A percentile compares a stretch with the other conserved stretches of the same genome.
Conservation (phyloP, 176 grass and related monocot genomes). For the Bolboschoenus planiculmis region DNA sequence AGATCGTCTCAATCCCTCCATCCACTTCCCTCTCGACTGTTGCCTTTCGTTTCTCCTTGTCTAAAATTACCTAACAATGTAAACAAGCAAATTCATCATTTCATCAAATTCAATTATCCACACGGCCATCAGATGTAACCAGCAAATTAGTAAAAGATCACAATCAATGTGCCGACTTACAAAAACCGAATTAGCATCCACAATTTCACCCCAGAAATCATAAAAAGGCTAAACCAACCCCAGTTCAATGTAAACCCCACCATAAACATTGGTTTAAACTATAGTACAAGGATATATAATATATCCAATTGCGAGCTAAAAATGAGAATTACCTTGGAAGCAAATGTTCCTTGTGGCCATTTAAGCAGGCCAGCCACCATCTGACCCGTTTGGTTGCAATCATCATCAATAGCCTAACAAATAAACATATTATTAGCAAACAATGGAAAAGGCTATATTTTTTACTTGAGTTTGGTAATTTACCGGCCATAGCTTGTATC, state of each 20-base stretch:
- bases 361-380: slow-evolving; percentile 84
- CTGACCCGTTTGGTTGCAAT: slow-evolving; percentile 97
- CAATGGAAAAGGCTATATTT: background rate
- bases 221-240: background rate
- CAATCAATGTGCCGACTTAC: background rate
- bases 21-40: slow-evolving; percentile 80
- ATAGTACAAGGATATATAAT: background rate
- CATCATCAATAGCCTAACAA: slow-evolving; percentile 85
- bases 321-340: slow-evolving; percentile 51
- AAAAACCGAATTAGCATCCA: background rate
- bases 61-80: slow-evolving; percentile 59
- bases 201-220: background rate
- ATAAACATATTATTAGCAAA: background rate
- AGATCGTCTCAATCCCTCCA: slow-evolving; percentile 70
- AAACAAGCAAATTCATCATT: slow-evolving; percentile 15
- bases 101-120: background rate
- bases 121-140: background rate
- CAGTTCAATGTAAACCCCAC: background rate
- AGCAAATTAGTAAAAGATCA: background rate
- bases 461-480: background rate
- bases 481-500: background rate
- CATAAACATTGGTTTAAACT: background rate
- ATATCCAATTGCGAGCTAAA: background rate
- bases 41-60: slow-evolving; percentile 61
- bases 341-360: slow-evolving; percentile 91